These are phyloP conservation scores for Coemansia sp. DNA, from an alignment of 192 early-diverging fungal species.

Conservation along the genomic window DNA sequence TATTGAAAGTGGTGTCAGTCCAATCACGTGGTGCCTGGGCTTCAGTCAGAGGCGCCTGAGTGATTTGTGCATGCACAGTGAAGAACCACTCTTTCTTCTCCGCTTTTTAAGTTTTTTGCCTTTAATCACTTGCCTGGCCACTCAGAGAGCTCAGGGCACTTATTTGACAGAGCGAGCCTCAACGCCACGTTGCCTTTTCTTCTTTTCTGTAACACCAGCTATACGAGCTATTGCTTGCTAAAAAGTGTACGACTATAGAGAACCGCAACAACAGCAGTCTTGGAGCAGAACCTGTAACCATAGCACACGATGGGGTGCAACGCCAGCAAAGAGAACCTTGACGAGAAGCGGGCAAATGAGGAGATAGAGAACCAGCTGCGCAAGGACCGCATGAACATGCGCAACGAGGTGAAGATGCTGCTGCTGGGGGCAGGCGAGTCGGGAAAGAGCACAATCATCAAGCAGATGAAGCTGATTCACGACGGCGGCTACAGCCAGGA, in stretches of 20 bases:
- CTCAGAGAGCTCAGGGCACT: not conserved
- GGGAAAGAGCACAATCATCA: slow-evolving; percentile 95
- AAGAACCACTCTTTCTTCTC: not conserved
- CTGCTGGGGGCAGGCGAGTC: slow-evolving; percentile 93
- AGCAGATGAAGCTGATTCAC: slow-evolving; percentile 98
- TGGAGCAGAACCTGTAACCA: too few relatives aligned
- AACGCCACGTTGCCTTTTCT: not conserved
- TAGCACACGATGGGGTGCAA: slow-evolving; percentile 78
- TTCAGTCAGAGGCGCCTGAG: not conserved
- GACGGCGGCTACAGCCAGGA: slow-evolving; percentile 88
- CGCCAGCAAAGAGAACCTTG: slow-evolving; percentile 78
- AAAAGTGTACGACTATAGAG: not conserved
- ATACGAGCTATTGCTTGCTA: not conserved
- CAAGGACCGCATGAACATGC: slow-evolving; percentile 73
- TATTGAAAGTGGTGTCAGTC: not conserved
- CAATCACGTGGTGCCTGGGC: not conserved
- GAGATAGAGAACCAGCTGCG: slow-evolving; percentile 88
- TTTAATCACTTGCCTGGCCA: not conserved
- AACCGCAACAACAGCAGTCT: not conserved
- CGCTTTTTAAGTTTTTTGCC: slow-evolving; percentile 1
- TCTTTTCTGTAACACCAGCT: not conserved
- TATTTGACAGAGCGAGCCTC: not conserved
- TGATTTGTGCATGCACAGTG: not conserved
- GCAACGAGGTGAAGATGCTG: slow-evolving; percentile 96
- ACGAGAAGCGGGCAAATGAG: slow-evolving; percentile 80